Evolutionary conservation across 2,329 filamentous ascomycete genomes (phyloP).

Genomic region (Monosporascus sp.): DNA sequence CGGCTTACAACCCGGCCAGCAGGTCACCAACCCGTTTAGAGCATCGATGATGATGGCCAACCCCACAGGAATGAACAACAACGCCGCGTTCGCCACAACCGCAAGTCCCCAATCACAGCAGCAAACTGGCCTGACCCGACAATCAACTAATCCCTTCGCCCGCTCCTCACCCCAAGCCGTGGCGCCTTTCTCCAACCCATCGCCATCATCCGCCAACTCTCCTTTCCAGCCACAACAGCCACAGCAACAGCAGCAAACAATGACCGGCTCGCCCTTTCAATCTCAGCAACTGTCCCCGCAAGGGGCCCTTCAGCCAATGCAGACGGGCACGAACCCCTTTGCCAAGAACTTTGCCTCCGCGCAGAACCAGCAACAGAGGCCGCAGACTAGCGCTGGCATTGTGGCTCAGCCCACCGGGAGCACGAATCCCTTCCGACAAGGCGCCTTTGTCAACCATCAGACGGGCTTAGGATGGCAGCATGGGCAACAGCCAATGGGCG

Average conservation of each 20-base stretch:
- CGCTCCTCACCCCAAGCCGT: slow-evolving; percentile 49
- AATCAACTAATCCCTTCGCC: slow-evolving; percentile 85
- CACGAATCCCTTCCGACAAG: slow-evolving; percentile 93
- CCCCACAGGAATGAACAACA: slow-evolving; percentile 42
- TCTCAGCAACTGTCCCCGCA: slow-evolving; percentile 31
- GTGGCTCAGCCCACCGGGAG: slow-evolving; percentile 76
- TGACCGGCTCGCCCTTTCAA: slow-evolving; percentile 38
- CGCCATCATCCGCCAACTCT: slow-evolving; percentile 13
- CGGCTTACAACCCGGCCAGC: slow-evolving; percentile 44
- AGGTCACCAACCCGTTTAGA: slow-evolving; percentile 87
- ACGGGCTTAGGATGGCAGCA: slow-evolving; percentile 88
- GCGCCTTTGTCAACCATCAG: slow-evolving; percentile 80
- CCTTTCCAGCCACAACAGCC: slow-evolving; percentile 1
- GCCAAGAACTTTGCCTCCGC: slow-evolving; percentile 39
- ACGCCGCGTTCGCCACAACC: slow-evolving; percentile 32
- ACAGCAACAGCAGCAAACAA: neutral
- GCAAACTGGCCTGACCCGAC: slow-evolving; percentile 39
- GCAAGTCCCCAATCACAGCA: slow-evolving; percentile 30
- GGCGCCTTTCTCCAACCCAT: slow-evolving; percentile 30
- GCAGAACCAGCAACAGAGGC: slow-evolving; percentile 33
- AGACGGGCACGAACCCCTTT: slow-evolving; percentile 57
- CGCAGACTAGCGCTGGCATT: slow-evolving; percentile 44
- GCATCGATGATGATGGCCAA: slow-evolving; percentile 73
- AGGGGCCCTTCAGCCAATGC: slow-evolving; percentile 40
- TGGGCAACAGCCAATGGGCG: slow-evolving; percentile 71